Conservation (phyloP, 768 basidiomycete species). For the Boletus reticuloceps region DNA sequence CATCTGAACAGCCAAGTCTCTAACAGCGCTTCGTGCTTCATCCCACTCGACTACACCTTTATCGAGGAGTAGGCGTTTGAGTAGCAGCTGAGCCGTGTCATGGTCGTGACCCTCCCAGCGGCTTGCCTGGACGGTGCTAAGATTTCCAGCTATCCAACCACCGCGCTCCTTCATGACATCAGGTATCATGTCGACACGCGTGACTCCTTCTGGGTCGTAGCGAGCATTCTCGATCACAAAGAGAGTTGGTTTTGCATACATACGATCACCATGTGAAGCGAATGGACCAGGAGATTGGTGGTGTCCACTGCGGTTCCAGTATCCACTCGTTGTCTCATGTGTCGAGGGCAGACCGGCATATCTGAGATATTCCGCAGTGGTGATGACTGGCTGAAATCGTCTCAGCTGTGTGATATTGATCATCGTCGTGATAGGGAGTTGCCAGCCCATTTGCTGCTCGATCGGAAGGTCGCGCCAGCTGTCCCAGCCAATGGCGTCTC, state of each 20-base stretch:
- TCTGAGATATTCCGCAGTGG: slow-evolving; percentile 39
- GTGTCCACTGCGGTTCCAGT: slow-evolving; percentile 34
- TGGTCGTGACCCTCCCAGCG: slow-evolving; percentile 10
- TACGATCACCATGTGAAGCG: slow-evolving; percentile 13
- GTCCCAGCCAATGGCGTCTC: slow-evolving; percentile 38
- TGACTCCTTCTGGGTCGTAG: slow-evolving; percentile 36
- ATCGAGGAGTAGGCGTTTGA: slow-evolving; percentile 20
- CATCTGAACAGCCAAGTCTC: slow-evolving; percentile 14
- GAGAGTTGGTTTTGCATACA: slow-evolving; percentile 18
- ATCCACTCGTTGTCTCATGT: slow-evolving; percentile 36
- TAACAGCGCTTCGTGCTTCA: slow-evolving; percentile 25
- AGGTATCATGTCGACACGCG: slow-evolving; percentile 37
- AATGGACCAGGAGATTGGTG: slow-evolving; percentile 18
- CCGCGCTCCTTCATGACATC: slow-evolving; percentile 25
- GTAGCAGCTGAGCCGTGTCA: slow-evolving; percentile 8
- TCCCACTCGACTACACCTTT: slow-evolving; percentile 28
- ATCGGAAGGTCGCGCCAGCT: slow-evolving; percentile 38
- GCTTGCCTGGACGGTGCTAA: slow-evolving; percentile 11
- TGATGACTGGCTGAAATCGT: slow-evolving; percentile 33
- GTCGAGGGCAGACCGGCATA: slow-evolving; percentile 31
- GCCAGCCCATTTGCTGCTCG: slow-evolving; percentile 32
- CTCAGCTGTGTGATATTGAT: slow-evolving; percentile 40
- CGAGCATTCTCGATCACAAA: slow-evolving; percentile 38
- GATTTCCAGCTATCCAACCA: slow-evolving; percentile 19
- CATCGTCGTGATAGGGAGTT: slow-evolving; percentile 35